Conservation (phyloP, 345 rosid species). For the Pistacia integerrima region DNA sequence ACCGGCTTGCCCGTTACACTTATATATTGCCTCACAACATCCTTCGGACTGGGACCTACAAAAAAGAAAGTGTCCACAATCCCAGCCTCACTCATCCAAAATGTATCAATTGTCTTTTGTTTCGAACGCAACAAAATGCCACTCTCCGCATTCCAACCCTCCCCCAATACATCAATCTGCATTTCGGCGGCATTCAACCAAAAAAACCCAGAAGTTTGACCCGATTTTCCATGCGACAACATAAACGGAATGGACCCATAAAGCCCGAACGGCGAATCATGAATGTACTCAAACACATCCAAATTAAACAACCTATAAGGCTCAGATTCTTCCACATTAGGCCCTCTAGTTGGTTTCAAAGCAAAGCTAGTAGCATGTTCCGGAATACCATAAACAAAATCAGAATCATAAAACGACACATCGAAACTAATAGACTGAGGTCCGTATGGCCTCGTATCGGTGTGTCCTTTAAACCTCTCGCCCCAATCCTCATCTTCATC, state of each 20-base stretch:
- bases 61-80: slow-evolving; percentile 94
- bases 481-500: slow-evolving; percentile 84
- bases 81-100: slow-evolving; percentile 99
- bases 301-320: slow-evolving; percentile 89
- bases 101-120: slow-evolving; percentile 69
- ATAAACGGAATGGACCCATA: slow-evolving; percentile 94
- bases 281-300: slow-evolving; percentile 87
- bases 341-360: slow-evolving; percentile 85
- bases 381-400: slow-evolving; percentile 87
- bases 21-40: slow-evolving; percentile 82
- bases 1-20: slow-evolving; percentile 80
- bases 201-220: slow-evolving; percentile 79
- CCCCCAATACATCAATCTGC: slow-evolving; percentile 95
- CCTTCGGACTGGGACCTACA: slow-evolving; percentile 86
- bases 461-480: slow-evolving; percentile 78
- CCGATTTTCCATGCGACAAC: slow-evolving; percentile 81
- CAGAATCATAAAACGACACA: slow-evolving; percentile 83
- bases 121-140: slow-evolving; percentile 60
- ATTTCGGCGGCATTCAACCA: slow-evolving; percentile 99
- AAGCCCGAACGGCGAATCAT: slow-evolving; percentile 95
- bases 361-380: slow-evolving; percentile 92
- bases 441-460: slow-evolving; percentile 84
- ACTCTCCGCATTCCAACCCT: slow-evolving; percentile 88
- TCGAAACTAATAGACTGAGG: slow-evolving; percentile 95
- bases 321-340: slow-evolving; percentile 83